These are phyloP conservation scores for Monosporascus cannonballus DNA, from an alignment of 2,329 filamentous ascomycete species.

Conservation along the genomic window DNA sequence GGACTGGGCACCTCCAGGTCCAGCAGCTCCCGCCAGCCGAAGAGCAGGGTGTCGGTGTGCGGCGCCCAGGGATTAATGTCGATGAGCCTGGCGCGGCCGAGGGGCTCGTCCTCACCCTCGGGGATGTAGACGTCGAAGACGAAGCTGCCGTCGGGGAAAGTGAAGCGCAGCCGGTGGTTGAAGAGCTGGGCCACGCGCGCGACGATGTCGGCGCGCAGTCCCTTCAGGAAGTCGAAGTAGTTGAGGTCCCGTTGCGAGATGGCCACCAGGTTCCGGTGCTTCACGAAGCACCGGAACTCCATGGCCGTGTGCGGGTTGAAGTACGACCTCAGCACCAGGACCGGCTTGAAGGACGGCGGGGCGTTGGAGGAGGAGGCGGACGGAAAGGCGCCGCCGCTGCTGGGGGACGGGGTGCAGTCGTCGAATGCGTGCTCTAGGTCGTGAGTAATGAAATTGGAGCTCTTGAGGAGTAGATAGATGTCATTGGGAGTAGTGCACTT, in stretches of 20 bases:
- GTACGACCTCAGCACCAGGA: slow-evolving; percentile 81
- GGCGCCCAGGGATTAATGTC: slow-evolving; percentile 95
- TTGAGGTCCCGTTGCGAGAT: slow-evolving; percentile 88
- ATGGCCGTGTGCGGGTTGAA: slow-evolving; percentile 84
- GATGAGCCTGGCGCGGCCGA: slow-evolving; percentile 75
- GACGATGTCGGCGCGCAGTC: slow-evolving; percentile 58
- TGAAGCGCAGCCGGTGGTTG: slow-evolving; percentile 62
- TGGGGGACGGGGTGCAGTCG: slow-evolving; percentile 46
- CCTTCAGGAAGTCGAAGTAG: slow-evolving; percentile 73
- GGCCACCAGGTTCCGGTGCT: slow-evolving; percentile 70
- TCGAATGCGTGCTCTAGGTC: slow-evolving; percentile 93
- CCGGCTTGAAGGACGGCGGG: slow-evolving; percentile 55
- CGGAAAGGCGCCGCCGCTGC: slow-evolving; percentile 17
- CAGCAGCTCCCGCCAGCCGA: slow-evolving; percentile 84
- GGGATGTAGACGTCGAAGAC: slow-evolving; percentile 92
- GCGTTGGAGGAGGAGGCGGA: slow-evolving; percentile 36
- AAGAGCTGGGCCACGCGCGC: slow-evolving; percentile 74
- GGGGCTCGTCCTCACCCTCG: slow-evolving; percentile 48
- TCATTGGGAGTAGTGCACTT: slow-evolving; percentile 86
- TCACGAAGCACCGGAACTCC: slow-evolving; percentile 94
- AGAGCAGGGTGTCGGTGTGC: slow-evolving; percentile 81
- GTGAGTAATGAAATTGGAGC: slow-evolving; percentile 89
- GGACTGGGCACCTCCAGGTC: slow-evolving; percentile 58
- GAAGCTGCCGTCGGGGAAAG: slow-evolving; percentile 79
- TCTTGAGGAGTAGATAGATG: slow-evolving; percentile 89